phyloP scores from a whole-genome alignment of 495 filamentous ascomycete genomes.

The Podospora comata region DNA sequence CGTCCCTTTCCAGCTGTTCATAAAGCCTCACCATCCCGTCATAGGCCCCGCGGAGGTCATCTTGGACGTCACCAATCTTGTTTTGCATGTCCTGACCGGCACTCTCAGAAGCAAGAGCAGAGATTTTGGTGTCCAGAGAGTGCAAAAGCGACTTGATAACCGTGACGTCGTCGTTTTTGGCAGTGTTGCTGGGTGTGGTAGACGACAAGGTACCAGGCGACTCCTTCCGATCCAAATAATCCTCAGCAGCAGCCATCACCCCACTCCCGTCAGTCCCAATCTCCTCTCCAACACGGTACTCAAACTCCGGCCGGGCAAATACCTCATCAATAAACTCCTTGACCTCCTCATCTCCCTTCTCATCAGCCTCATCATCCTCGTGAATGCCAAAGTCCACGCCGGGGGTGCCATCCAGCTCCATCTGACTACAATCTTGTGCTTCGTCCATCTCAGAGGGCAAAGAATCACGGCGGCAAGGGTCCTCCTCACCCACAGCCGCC shows the following conservation, averaged over 20 bases:
- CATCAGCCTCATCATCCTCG: background rate
- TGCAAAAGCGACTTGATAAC: conserved; percentile 19
- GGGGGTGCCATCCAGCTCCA: background rate
- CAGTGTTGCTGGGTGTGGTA: background rate
- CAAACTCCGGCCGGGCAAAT: background rate
- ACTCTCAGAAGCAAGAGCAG: background rate
- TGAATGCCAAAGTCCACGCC: background rate
- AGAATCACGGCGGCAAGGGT: background rate
- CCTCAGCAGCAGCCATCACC: too few relatives aligned
- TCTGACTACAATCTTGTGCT: background rate
- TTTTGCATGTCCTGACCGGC: background rate
- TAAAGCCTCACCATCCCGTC: conserved; percentile 15
- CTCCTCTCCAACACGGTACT: background rate
- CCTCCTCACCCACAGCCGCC: background rate
- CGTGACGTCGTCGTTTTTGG: conserved; percentile 11
- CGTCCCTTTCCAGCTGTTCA: conserved; percentile 13
- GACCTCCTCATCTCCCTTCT: background rate
- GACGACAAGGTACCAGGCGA: too few relatives aligned
- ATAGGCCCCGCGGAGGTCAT: conserved; percentile 4
- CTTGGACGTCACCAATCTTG: background rate
- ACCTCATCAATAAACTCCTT: background rate
- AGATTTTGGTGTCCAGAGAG: conserved; percentile 11
- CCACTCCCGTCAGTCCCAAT: background rate
- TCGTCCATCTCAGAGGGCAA: too few relatives aligned
- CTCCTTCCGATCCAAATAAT: background rate